A percentile compares a stretch with the other conserved stretches of the same genome.
Evolutionary conservation across 1,284 basidiomycete genomes (phyloP).

Genomic region (Pisolithus thermaeus): DNA sequence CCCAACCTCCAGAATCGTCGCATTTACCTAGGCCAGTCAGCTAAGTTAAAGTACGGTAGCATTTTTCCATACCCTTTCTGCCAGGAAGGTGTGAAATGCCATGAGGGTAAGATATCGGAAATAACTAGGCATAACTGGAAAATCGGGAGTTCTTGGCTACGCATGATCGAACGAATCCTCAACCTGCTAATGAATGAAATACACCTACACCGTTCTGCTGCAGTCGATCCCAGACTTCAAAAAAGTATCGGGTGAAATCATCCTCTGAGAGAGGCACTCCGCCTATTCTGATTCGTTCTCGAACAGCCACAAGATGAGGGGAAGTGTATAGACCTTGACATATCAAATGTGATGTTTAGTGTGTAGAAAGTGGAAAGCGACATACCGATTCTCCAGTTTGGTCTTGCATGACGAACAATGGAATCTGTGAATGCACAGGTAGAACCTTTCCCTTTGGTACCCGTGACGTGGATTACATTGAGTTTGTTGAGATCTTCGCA

Average conservation of each 20-base stretch:
- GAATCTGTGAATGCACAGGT: conserved; percentile 90
- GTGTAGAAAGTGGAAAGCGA: conserved; percentile 1
- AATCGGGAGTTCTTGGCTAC: conserved; percentile 49
- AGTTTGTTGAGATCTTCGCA: conserved; percentile 76
- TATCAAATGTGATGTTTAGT: background rate
- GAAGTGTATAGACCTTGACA: conserved; percentile 86
- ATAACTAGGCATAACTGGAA: conserved; percentile 81
- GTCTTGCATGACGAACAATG: conserved; percentile 57
- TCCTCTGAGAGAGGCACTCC: conserved; percentile 87
- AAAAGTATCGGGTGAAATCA: conserved; percentile 88
- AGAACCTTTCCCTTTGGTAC: conserved; percentile 98
- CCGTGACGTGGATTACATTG: conserved; percentile 95
- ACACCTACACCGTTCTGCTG: conserved; percentile 47
- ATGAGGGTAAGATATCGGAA: conserved; percentile 93
- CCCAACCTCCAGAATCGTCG: conserved; percentile 94
- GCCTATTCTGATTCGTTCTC: conserved; percentile 94
- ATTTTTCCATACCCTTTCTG: conserved; percentile 48
- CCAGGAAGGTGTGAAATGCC: conserved; percentile 88
- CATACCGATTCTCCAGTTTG: conserved; percentile 69
- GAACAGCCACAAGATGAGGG: conserved; percentile 92
- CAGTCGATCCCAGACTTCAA: conserved; percentile 92
- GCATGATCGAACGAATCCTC: background rate
- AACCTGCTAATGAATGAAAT: conserved; percentile 3
- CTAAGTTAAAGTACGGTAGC: background rate
- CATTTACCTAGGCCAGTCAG: conserved; percentile 51